Evolutionary conservation across 73 alveolate species (phyloP), one percentile per base, ranked within the genome.

Genomic region (Tetrahymena malaccensis): DNA sequence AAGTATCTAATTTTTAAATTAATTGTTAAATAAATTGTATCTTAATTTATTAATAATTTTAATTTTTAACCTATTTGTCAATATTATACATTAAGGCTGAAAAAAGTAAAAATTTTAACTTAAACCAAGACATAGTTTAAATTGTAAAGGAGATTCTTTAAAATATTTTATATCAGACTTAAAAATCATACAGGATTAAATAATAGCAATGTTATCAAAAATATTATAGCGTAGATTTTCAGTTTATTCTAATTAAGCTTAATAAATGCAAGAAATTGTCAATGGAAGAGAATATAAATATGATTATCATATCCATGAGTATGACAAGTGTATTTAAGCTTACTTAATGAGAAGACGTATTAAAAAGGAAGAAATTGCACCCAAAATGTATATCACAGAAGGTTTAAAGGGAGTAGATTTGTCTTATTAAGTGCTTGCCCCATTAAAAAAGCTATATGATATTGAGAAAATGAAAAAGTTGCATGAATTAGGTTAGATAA

Each of bases 361-460:
- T 34, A 70, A 50, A 83, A 95, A 95, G 85, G 94, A 95, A 38
- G 97, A 95, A 38, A 95, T 95, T 34, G 84, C 95, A 40, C 95
- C 95, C 34, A 95, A 93, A 50, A 95, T 95, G 94, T 95, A 95
- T 55, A 93, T 95, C 44, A 93, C 94, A 5, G 93, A 95, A 85
- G 85, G 85, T 55, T 85, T 95, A 50, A 95, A 97, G 84, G 96
- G 94, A 85, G 96, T 97, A 37, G 94, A 94, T 43, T 93, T 93
- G 55, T 58, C 94, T 70, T 44, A 85, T 94, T 94, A 97, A 95
- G 50, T 93, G 57, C 95, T 97, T 33, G 96, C 94, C 1, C 99
- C 99, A 35, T 55, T 97, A 58, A 98, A 97, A 43, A 85, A 84
- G 43, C 96, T 97, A 38, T 96, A 94, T 43, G 96, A 94, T 43